Evolutionary conservation across 305 asterid species (phyloP).

Genomic region (Plantago coronopus): DNA sequence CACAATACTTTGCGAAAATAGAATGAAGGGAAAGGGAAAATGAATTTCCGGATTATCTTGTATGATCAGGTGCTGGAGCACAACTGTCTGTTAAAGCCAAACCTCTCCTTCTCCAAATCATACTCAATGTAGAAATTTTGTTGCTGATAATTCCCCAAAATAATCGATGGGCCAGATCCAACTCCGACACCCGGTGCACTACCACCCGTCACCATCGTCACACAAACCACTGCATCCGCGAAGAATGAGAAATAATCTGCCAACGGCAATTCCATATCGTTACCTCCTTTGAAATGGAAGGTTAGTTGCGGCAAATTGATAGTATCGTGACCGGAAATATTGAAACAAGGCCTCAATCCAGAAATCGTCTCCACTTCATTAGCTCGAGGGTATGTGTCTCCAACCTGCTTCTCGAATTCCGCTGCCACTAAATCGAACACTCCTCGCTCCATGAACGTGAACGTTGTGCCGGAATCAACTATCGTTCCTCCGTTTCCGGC

Average conservation of each 20-base stretch:
- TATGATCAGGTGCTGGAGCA: too few species aligned
- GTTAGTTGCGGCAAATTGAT: conserved; percentile 29
- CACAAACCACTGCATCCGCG: conserved; percentile 42
- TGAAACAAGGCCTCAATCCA: conserved; percentile 47
- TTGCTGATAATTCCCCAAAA: conserved; percentile 59
- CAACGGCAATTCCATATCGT: conserved; percentile 43
- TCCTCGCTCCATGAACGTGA: conserved; percentile 38
- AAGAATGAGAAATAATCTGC: conserved; percentile 40
- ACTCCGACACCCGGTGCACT: neutral
- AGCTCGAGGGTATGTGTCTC: conserved; percentile 33
- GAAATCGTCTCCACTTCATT: conserved; percentile 24
- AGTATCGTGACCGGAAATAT: conserved; percentile 23
- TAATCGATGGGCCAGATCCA: conserved; percentile 48
- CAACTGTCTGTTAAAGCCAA: conserved; percentile 38
- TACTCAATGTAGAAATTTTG: conserved; percentile 54
- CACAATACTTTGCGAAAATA: too few species aligned
- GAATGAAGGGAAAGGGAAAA: too few species aligned
- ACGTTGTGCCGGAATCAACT: conserved; percentile 52
- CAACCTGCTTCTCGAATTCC: conserved; percentile 43
- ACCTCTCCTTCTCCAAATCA: conserved; percentile 52
- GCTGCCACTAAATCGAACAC: conserved; percentile 30
- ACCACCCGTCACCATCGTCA: conserved; percentile 32
- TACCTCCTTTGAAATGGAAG: conserved; percentile 48
- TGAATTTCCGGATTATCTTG: too few species aligned
- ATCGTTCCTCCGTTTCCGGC: conserved; percentile 51